Base-by-base conservation (phyloP, 345 rosid genomes). In the Aquilaria yunnanensis region DNA sequence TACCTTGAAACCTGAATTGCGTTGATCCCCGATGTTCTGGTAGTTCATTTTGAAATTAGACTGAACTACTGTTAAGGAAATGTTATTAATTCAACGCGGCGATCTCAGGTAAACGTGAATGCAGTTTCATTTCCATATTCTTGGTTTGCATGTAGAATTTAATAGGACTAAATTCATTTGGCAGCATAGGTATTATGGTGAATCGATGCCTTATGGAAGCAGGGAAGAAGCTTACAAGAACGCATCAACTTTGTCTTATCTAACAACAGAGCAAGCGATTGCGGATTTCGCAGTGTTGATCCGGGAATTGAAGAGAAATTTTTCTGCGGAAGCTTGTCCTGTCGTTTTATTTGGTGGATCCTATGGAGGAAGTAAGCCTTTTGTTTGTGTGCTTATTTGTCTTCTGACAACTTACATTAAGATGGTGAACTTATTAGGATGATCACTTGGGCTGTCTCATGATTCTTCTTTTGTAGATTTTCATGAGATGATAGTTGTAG, bases 301-400 rank as follows among this genome's bases (percentile, higher is more conserved):
- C 33, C 84, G 85, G 16, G 74, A 90, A 70, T 74, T 90, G 78
- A 87, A 93, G 66, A 73, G 82, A 67, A 93, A 90, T 66, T 76
- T 93, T 54, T 87, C 97, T 7, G 98, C 98, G 0, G 82, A 85
- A 77, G 86, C 77, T 14, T 93, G 81, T 30, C 97, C 97, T 0
- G 96, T 87, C 55, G 92, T 93, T 56, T 74, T 93, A 71, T 90
- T 93, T 67, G 98, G 98, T 1, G 98, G 98, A 66, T 93, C 98
- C 16, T 90, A 93, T 48, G 97, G 98, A 69, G 98, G 98, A 84
- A 93, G 97, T 92, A 84, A 74, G 89, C 29, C 12, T 9, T 4
- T 12, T 7, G 3, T 13, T 49, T 9, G 16, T 54, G 7, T 8
- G 5, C 5, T 8, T 37, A 3, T 37, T 37, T 0, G 5, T 31